Evolutionary conservation across 768 basidiomycete species (phyloP).

Genomic region (Dictyophora rubrovolvata): DNA sequence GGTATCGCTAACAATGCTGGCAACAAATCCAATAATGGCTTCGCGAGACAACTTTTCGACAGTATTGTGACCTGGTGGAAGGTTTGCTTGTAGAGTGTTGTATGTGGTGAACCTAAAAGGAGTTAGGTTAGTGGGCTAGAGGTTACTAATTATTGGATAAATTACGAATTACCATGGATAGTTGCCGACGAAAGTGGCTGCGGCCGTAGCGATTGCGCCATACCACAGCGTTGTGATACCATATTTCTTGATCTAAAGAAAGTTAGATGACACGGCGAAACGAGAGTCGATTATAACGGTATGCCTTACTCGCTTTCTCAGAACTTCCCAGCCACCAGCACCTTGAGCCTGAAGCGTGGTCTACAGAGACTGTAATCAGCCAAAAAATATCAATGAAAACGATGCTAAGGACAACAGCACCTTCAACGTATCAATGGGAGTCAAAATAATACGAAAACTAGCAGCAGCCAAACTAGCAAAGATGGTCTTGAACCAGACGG

Average conservation of each 20-base stretch:
- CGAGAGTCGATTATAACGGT: background rate
- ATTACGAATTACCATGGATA: constrained; percentile 51
- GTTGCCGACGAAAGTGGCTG: constrained; percentile 87
- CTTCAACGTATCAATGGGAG: constrained; percentile 88
- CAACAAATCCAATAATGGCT: constrained; percentile 85
- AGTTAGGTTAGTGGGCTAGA: background rate
- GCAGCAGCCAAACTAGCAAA: constrained; percentile 77
- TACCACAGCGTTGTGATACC: constrained; percentile 80
- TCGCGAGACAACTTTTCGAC: constrained; percentile 60
- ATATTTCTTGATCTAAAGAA: constrained; percentile 51
- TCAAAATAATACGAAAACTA: constrained; percentile 80
- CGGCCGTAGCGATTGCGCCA: constrained; percentile 85
- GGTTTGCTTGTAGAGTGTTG: constrained; percentile 59
- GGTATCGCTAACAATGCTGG: constrained; percentile 78
- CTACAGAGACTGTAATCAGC: constrained; percentile 10
- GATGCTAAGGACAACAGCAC: background rate
- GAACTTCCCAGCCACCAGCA: constrained; percentile 50
- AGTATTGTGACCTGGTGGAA: constrained; percentile 47
- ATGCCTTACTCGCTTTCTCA: constrained; percentile 49
- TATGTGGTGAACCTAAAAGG: constrained; percentile 75
- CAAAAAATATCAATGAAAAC: background rate
- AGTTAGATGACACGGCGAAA: background rate
- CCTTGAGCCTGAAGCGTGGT: constrained; percentile 94
- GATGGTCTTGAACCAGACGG: constrained; percentile 58
- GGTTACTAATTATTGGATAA: background rate